Evolutionary conservation across 495 filamentous ascomycete species (phyloP).

Genomic region (Trichocladium uniseriatum): DNA sequence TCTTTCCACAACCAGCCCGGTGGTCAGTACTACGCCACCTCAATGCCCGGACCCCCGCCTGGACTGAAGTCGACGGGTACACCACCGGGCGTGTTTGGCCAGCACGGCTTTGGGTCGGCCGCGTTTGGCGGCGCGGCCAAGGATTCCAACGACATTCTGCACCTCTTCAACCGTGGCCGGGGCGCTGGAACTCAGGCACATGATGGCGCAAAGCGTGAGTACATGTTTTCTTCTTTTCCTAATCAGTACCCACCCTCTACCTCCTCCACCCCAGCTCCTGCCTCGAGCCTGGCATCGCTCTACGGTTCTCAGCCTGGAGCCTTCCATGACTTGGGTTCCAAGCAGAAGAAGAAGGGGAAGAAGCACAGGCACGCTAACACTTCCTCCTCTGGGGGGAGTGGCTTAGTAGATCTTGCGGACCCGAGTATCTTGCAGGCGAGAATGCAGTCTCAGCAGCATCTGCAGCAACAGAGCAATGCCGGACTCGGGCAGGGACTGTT

Average conservation of each 20-base stretch:
- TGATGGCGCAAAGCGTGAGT: conserved; percentile 94
- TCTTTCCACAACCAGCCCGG: conserved; percentile 50
- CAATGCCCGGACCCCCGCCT: conserved; percentile 85
- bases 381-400: conserved; percentile 96
- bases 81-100: conserved; percentile 77
- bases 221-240: conserved; percentile 62
- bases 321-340: conserved; percentile 77
- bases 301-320: conserved; percentile 76
- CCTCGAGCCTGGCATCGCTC: conserved; percentile 80
- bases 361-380: conserved; percentile 99
- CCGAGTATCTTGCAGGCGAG: conserved; percentile 98
- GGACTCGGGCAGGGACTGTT: conserved; percentile 83
- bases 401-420: conserved; percentile 98
- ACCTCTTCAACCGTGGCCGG: conserved; percentile 57
- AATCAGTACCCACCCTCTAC: conserved; percentile 65
- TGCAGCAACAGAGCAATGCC: conserved; percentile 61
- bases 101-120: conserved; percentile 57
- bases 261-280: conserved; percentile 81
- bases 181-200: conserved; percentile 55
- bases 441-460: conserved; percentile 83
- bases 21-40: conserved; percentile 53
- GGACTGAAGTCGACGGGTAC: conserved; percentile 91
- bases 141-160: conserved; percentile 68
- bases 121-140: conserved; percentile 48
- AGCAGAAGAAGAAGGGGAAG: conserved; percentile 99